phyloP scores from a whole-genome alignment of 345 rosid genomes.

The Durio zibethinus region DNA sequence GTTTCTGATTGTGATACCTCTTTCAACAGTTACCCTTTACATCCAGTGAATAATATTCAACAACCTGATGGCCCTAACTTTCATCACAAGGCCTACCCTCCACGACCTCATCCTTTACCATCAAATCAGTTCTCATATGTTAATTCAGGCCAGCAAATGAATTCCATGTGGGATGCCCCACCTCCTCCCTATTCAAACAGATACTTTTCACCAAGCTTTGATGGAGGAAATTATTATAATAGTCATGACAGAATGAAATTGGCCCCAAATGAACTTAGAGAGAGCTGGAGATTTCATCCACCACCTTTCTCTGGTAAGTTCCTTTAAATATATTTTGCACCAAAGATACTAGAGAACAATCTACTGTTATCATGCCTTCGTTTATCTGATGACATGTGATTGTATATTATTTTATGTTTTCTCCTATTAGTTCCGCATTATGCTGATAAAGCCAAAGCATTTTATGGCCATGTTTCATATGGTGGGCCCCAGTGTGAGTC shows the following conservation, averaged over 20 bases:
- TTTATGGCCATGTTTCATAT: constrained; percentile 50
- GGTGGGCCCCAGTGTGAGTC: constrained; percentile 57
- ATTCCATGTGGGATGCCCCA: constrained; percentile 58
- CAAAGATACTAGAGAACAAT: not conserved
- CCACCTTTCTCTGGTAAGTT: constrained; percentile 58
- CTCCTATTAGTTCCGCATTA: constrained; percentile 47
- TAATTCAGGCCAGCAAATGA: constrained; percentile 49
- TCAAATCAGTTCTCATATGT: constrained; percentile 67
- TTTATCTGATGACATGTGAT: constrained; percentile 4
- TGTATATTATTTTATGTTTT: no score
- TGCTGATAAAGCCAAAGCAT: constrained; percentile 47
- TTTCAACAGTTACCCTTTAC: constrained; percentile 40
- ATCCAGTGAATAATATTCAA: constrained; percentile 35
- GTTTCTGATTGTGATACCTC: constrained; percentile 46
- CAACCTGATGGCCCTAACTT: constrained; percentile 45
- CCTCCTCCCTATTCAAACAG: constrained; percentile 49
- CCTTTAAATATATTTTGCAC: not conserved
- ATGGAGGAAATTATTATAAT: constrained; percentile 48
- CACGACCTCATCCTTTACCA: constrained; percentile 55
- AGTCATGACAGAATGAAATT: constrained; percentile 75
- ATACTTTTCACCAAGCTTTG: constrained; percentile 42
- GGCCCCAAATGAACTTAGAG: constrained; percentile 52
- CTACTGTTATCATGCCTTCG: not conserved
- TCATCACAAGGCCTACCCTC: constrained; percentile 57
- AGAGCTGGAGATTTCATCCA: constrained; percentile 62